Percentiles rank a stretch among this genome's conserved stretches.
Evolutionary conservation across 495 filamentous ascomycete species (phyloP).

Genomic region (Neurospora africana): DNA sequence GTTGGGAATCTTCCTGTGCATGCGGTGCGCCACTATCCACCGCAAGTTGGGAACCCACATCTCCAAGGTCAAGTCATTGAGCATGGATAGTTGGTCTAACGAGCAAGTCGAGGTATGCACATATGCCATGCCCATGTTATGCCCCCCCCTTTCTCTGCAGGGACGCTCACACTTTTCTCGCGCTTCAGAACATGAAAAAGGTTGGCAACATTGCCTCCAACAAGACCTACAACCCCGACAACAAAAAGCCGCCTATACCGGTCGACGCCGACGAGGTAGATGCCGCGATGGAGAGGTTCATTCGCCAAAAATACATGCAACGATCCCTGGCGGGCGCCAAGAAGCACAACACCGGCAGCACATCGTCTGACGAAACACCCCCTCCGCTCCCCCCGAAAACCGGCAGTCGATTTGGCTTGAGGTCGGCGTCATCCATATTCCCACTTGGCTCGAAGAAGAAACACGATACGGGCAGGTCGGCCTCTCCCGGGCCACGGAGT

Average conservation of each 20-base stretch:
- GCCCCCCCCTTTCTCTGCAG: neutral
- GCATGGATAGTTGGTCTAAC: conserved; percentile 91
- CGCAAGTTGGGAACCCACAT: conserved; percentile 96
- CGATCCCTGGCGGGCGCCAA: conserved; percentile 23
- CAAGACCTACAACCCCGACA: conserved; percentile 75
- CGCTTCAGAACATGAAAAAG: conserved; percentile 71
- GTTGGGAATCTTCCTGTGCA: conserved; percentile 94
- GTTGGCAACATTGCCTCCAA: conserved; percentile 81
- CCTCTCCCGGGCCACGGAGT: conserved; percentile 20
- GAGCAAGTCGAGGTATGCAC: conserved; percentile 85
- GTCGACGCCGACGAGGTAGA: conserved; percentile 87
- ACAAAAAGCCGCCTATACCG: conserved; percentile 69
- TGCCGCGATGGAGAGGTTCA: conserved; percentile 84
- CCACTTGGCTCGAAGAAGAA: conserved; percentile 34
- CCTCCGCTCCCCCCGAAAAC: conserved; percentile 82
- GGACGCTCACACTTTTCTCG: conserved; percentile 14
- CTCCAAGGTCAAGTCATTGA: conserved; percentile 95
- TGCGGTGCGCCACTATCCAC: conserved; percentile 92
- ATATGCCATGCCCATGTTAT: neutral
- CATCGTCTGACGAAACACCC: conserved; percentile 45
- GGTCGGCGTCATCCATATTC: conserved; percentile 63
- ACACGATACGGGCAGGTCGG: conserved; percentile 9
- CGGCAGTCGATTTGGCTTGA: conserved; percentile 63
- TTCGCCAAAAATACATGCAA: conserved; percentile 83
- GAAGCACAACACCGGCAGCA: conserved; percentile 33